Evolutionary conservation across 352 stramenopile species (phyloP), one percentile per base, ranked within the genome.

Genomic region (Globisporangium radiosum): DNA sequence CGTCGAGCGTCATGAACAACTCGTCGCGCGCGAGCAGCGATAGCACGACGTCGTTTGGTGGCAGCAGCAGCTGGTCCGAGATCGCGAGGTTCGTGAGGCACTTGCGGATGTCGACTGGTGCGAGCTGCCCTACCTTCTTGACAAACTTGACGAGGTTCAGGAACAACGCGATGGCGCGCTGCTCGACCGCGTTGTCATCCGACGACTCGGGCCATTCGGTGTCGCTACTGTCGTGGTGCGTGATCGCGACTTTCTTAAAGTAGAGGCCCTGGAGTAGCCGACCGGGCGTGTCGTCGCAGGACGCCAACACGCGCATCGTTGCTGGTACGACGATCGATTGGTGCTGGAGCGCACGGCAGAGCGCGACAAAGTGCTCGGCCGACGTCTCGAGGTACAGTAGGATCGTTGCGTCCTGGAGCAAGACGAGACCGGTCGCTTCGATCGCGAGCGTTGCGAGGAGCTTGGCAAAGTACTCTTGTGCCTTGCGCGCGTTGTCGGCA

Each of bases 391-490:
- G 65, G 55, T 85, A 80, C 37, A 90, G 62, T 7, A 86, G 53
- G 42, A 87, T 51, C 0, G 69, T 77, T 8, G 66, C 60, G 4
- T 90, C 77, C 39, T 87, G 73, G 7, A 88, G 56, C 40, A 88
- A 49, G 42, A 82, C 74, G 39, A 90, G 52, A 0, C 80, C 80
- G 1, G 77, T 87, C 7, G 65, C 76, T 49, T 90, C 76, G 49
- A 72, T 80, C 59, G 85, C 56, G 19, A 90, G 60, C 47, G 70
- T 78, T 48, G 75, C 75, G 42, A 90, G 61, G 47, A 78, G 62
- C 44, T 79, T 76, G 25, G 71, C 70, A 44, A 90, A 88, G 52
- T 79, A 83, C 51, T 90, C 80, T 62, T 90, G 78, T 17, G 76
- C 70, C 43, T 81, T 75, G 19, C 77, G 71, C 8, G 73, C 61